Evolutionary conservation across 2,329 filamentous ascomycete species (phyloP).

Genomic region (Thermomyces lanuginosus): DNA sequence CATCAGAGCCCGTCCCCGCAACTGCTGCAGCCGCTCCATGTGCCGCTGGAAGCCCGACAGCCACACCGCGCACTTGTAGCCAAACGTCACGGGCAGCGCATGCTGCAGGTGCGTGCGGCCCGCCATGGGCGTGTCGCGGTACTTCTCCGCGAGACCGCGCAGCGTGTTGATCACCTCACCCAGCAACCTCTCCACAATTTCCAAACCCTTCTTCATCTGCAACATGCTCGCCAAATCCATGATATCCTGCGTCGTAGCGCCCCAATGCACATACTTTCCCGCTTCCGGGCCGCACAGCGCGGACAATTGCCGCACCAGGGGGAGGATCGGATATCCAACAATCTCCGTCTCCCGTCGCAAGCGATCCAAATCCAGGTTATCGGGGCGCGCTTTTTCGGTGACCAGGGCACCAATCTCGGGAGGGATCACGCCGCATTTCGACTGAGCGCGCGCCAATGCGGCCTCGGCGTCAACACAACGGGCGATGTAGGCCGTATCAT

Average conservation of each 20-base stretch:
- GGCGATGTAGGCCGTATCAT: constrained; percentile 34
- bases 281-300: constrained; percentile 16
- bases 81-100: constrained; percentile 40
- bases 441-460: constrained; percentile 36
- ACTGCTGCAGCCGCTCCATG: constrained; percentile 30
- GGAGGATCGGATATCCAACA: constrained; percentile 39
- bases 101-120: constrained; percentile 43
- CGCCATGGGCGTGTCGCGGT: constrained; percentile 40
- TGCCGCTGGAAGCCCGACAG: constrained; percentile 36
- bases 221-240: constrained; percentile 40
- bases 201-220: constrained; percentile 37
- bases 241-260: constrained; percentile 44
- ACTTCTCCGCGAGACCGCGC: constrained; percentile 25
- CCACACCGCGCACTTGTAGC: constrained; percentile 42
- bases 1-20: constrained; percentile 32
- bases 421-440: constrained; percentile 33
- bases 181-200: constrained; percentile 32
- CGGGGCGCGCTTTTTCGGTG: constrained; percentile 18
- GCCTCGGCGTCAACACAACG: constrained; percentile 37
- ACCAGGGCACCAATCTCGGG: constrained; percentile 19
- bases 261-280: constrained; percentile 41
- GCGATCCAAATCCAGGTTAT: constrained; percentile 28
- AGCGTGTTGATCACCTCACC: constrained; percentile 29
- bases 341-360: constrained; percentile 34
- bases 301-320: constrained; percentile 34